Evolutionary conservation across 257 asterid genomes (phyloP).

Genomic region (Solanum paucissectum): DNA sequence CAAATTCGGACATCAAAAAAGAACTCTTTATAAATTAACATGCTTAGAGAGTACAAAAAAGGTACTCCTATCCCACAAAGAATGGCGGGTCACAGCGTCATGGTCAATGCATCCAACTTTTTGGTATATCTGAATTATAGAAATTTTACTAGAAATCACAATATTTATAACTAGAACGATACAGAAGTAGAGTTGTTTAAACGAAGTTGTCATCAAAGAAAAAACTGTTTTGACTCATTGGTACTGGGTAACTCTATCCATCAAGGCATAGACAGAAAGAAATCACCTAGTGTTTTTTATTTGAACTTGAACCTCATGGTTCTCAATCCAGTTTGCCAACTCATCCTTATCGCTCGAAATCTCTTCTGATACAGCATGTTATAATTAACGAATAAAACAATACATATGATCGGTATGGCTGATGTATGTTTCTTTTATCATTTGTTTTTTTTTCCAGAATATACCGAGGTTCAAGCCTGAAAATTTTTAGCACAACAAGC

Average conservation of each 20-base stretch:
- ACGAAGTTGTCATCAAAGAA: not conserved
- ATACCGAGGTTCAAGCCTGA: slow-evolving; percentile 18
- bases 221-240: not conserved
- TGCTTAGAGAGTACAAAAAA: not conserved
- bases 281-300: not conserved
- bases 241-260: not conserved
- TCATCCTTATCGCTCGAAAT: not conserved
- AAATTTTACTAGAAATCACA: not conserved
- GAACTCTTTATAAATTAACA: not conserved
- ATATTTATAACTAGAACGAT: not conserved
- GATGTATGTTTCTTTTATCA: not conserved
- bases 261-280: not conserved
- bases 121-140: not conserved
- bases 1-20: not conserved
- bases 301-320: not conserved
- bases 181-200: not conserved
- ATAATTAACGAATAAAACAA: not conserved
- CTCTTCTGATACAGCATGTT: not conserved
- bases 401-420: not conserved
- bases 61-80: not conserved
- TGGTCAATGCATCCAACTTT: not conserved
- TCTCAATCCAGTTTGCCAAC: not conserved
- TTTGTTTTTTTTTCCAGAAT: not conserved
- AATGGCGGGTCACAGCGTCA: not conserved
- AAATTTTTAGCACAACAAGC: slow-evolving; percentile 16